These are phyloP conservation scores for Asterophora parasitica DNA, from an alignment of 768 basidiomycete species.

Conservation along the genomic window DNA sequence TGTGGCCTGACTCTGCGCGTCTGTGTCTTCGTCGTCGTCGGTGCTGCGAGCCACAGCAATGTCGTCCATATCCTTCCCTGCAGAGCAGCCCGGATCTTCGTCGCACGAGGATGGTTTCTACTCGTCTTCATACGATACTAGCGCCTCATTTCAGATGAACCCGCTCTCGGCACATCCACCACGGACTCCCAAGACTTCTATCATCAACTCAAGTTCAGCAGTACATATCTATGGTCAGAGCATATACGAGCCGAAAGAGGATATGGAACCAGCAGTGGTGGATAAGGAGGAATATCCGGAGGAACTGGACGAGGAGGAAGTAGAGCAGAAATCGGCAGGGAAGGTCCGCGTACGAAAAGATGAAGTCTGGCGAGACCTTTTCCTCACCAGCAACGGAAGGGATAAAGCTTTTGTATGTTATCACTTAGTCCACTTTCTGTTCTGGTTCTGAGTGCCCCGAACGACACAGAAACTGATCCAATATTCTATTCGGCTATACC, in stretches of 20 bases:
- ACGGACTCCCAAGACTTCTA: conserved; percentile 62
- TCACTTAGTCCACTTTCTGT: not conserved
- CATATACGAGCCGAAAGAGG: conserved; percentile 42
- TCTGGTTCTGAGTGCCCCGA: not conserved
- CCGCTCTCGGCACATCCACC: conserved; percentile 77
- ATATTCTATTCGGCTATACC: conserved; percentile 72
- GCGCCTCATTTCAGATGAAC: conserved; percentile 73
- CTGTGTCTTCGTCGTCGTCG: not conserved
- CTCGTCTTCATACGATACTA: conserved; percentile 53
- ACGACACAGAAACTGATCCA: conserved; percentile 74
- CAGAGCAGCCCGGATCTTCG: conserved; percentile 35
- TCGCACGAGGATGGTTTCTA: conserved; percentile 48
- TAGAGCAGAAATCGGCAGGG: conserved; percentile 39
- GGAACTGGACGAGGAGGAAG: conserved; percentile 38
- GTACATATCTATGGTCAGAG: conserved; percentile 35
- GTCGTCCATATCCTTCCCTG: conserved; percentile 67
- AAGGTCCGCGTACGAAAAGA: conserved; percentile 49
- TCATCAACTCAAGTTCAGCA: conserved; percentile 30
- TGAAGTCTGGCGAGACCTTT: conserved; percentile 78
- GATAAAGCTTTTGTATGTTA: conserved; percentile 80
- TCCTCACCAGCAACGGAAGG: conserved; percentile 72
- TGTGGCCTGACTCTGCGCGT: conserved; percentile 10
- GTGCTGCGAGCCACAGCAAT: conserved; percentile 28
- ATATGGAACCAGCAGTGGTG: conserved; percentile 29
- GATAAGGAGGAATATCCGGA: conserved; percentile 34